These are phyloP conservation scores for Lentinula edodes DNA, from an alignment of 768 basidiomycete genomes.

Conservation along the genomic window DNA sequence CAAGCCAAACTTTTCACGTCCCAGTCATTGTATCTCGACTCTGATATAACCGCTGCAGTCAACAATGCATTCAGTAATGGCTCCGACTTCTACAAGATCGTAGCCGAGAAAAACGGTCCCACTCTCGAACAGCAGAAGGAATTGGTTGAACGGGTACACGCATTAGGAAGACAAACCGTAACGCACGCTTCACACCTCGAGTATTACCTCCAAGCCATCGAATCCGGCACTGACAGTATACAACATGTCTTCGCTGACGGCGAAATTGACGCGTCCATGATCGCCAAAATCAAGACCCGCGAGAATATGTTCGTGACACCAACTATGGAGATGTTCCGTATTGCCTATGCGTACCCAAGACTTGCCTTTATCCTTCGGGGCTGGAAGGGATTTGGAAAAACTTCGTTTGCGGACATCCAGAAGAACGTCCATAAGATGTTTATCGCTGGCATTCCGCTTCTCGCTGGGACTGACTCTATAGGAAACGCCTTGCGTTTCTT, in stretches of 20 bases:
- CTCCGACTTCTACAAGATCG: not conserved
- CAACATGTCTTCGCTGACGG: not conserved
- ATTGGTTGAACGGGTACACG: not conserved
- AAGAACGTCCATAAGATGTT: not conserved
- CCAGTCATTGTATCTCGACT: not conserved
- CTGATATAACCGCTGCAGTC: not conserved
- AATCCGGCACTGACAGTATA: not conserved
- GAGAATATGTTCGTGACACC: not conserved
- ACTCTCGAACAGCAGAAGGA: not conserved
- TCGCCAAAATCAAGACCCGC: not conserved
- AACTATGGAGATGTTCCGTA: not conserved
- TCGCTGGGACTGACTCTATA: not conserved
- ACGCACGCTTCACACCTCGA: not conserved
- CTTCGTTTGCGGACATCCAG: not conserved
- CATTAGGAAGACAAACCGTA: not conserved
- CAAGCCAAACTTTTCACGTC: not conserved
- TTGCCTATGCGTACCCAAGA: not conserved
- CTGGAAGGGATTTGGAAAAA: not conserved
- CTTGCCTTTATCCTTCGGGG: not conserved
- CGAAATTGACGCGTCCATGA: not conserved
- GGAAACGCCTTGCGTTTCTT: not conserved
- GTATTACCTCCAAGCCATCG: not conserved
- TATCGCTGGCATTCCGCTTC: not conserved
- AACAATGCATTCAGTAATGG: conserved; percentile 2
- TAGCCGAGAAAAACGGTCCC: not conserved